Conservation (phyloP, 2,329 filamentous ascomycete genomes). For the Ophiosphaerella herpotricha region DNA sequence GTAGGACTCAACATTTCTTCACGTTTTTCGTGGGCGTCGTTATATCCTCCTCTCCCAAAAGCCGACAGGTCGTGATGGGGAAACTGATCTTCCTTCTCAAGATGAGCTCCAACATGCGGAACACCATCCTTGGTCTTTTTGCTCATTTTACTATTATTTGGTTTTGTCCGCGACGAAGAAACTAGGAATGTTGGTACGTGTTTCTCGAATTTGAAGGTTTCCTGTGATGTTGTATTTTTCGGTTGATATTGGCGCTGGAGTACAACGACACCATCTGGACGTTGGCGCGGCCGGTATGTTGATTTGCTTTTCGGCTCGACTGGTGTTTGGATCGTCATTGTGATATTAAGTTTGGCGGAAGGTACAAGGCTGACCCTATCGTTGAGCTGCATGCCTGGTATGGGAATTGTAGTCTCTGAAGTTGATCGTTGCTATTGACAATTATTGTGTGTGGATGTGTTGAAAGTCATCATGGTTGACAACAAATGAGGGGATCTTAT, state of each 20-base stretch:
- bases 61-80: constrained; percentile 1
- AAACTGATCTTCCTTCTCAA: neutral
- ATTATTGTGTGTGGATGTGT: no score
- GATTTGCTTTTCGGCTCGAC: constrained; percentile 4
- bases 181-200: neutral
- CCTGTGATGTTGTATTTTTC: neutral
- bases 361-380: neutral
- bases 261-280: constrained; percentile 22
- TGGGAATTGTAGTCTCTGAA: neutral
- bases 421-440: no score
- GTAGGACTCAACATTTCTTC: neutral
- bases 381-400: neutral
- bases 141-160: neutral
- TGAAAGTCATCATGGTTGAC: no score
- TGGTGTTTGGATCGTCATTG: neutral
- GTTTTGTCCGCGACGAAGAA: neutral
- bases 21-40: neutral
- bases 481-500: neutral
- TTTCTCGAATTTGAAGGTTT: constrained; percentile 3
- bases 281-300: constrained; percentile 15
- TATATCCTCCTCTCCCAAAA: constrained; percentile 5
- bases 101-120: neutral
- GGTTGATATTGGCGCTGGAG: constrained; percentile 21
- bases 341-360: constrained; percentile 1
- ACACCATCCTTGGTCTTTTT: neutral